These are phyloP conservation scores for Epichloe amarillans DNA, from an alignment of 2,329 filamentous ascomycete species.

Conservation along the genomic window DNA sequence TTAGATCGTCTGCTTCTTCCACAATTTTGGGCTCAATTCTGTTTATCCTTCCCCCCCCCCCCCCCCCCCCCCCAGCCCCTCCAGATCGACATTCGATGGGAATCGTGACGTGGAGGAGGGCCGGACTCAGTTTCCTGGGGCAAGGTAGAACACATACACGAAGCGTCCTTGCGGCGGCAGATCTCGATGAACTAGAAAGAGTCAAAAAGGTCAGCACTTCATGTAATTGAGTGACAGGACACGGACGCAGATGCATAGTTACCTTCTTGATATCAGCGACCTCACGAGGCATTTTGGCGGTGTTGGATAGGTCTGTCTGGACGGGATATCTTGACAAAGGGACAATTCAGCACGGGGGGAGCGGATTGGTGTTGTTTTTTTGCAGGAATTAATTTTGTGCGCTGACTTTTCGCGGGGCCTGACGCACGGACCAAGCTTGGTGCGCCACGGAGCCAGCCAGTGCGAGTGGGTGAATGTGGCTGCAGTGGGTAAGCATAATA, in stretches of 20 bases:
- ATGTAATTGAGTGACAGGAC: background rate
- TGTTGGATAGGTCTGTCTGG: constrained; percentile 18
- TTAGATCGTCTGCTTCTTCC: background rate
- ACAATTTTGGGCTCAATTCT: too few relatives aligned
- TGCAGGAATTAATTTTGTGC: constrained; percentile 5
- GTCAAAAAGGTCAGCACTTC: background rate
- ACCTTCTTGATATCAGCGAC: constrained; percentile 94
- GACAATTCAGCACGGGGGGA: background rate
- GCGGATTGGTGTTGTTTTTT: background rate
- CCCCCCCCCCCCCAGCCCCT: too few relatives aligned
- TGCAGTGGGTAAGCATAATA: too few relatives aligned
- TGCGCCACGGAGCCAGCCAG: background rate
- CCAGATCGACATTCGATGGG: background rate
- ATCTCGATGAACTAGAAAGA: constrained; percentile 89
- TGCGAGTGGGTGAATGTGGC: background rate
- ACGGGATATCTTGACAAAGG: constrained; percentile 9
- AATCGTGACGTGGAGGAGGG: background rate
- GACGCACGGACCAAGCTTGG: constrained; percentile 11
- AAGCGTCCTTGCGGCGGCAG: constrained; percentile 98
- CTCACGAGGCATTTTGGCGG: constrained; percentile 92
- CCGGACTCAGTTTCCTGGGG: constrained; percentile 1
- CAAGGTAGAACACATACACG: constrained; percentile 56
- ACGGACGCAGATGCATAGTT: constrained; percentile 3
- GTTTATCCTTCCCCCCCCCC: too few relatives aligned
- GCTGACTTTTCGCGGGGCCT: constrained; percentile 12